A percentile compares a stretch with the other conserved stretches of the same genome.
Conservation (phyloP, 2,329 filamentous ascomycete genomes). For the Corynespora cassiicola region DNA sequence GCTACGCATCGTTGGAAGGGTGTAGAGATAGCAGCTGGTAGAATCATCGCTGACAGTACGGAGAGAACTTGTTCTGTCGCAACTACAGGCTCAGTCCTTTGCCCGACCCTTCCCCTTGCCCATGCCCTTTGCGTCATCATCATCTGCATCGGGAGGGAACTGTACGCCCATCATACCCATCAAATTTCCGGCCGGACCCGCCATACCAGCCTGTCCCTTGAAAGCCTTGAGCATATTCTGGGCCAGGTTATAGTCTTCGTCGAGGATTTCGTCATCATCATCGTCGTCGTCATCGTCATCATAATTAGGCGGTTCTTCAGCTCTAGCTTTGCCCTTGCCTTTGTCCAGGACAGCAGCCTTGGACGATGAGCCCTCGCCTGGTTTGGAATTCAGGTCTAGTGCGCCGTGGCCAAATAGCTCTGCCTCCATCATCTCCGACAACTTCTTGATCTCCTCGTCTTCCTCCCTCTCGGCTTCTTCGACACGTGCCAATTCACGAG, state of each 20-base stretch:
- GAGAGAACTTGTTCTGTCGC: no score
- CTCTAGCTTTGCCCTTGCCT: slow-evolving; percentile 35
- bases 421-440: slow-evolving; percentile 73
- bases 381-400: slow-evolving; percentile 53
- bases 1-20: no score
- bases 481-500: slow-evolving; percentile 44
- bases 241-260: slow-evolving; percentile 86
- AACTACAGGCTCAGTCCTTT: no score
- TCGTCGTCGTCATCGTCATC: slow-evolving; percentile 50
- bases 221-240: slow-evolving; percentile 93
- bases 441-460: slow-evolving; percentile 66
- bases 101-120: no score
- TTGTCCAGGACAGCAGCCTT: slow-evolving; percentile 23
- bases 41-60: no score
- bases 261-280: slow-evolving; percentile 60
- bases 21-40: no score
- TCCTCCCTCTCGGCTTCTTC: slow-evolving; percentile 49
- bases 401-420: slow-evolving; percentile 75
- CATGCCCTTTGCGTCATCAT: slow-evolving; percentile 38
- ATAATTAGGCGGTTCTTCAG: slow-evolving; percentile 12
- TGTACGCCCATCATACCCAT: slow-evolving; percentile 84
- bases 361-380: slow-evolving; percentile 15
- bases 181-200: slow-evolving; percentile 87
- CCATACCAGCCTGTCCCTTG: slow-evolving; percentile 84
- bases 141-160: slow-evolving; percentile 79